phyloP scores from a whole-genome alignment of 2,329 filamentous ascomycete genomes.

The Penicillium sp. region DNA sequence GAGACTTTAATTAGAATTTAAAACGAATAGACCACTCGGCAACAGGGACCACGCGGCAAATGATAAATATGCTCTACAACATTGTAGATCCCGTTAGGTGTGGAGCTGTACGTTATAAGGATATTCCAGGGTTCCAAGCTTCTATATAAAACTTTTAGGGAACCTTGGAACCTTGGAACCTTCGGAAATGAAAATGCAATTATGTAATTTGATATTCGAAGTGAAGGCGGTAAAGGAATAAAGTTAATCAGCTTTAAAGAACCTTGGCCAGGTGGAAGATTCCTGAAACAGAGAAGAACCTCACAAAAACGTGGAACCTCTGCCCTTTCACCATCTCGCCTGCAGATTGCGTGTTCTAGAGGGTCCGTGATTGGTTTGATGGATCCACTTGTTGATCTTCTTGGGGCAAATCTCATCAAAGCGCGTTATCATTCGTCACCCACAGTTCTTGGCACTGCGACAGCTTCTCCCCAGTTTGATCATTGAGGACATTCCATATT shows the following conservation, averaged over 20 bases:
- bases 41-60: not conserved
- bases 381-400: conserved; percentile 2
- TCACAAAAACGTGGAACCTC: not conserved
- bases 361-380: conserved; percentile 1
- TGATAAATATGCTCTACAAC: not conserved
- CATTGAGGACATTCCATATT: not conserved
- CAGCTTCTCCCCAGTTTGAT: not conserved
- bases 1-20: not conserved
- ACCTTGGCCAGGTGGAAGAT: not conserved
- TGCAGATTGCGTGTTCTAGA: conserved; percentile 9
- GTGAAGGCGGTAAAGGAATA: not conserved
- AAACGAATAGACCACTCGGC: not conserved
- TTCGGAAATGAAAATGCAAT: not conserved
- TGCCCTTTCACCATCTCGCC: conserved; percentile 4
- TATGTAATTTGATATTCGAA: not conserved
- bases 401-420: conserved; percentile 3
- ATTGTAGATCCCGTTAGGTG: not conserved
- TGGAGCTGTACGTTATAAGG: not conserved
- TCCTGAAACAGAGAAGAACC: not conserved
- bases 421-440: conserved; percentile 2
- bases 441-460: not conserved
- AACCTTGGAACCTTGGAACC: no score
- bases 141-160: no score
- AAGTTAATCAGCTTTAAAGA: not conserved
- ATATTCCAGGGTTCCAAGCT: not conserved